These are phyloP conservation scores for Naganishia vaughanmartiniae DNA, from an alignment of 768 basidiomycete species.

Conservation along the genomic window DNA sequence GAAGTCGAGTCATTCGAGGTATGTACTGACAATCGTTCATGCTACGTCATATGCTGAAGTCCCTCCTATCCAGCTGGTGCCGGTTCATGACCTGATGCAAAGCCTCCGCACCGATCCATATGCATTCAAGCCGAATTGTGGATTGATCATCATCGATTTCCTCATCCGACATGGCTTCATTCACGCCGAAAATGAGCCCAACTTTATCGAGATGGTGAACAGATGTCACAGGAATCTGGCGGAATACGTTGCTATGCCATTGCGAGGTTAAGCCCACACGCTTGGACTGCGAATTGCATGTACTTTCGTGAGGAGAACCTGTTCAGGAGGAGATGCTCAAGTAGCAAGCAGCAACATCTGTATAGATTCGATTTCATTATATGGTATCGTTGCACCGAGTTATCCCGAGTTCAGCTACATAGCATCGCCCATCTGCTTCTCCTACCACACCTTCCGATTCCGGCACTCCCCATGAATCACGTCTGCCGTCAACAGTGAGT, in stretches of 20 bases:
- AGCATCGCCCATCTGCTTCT: not conserved
- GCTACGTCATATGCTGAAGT: not conserved
- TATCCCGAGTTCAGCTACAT: not conserved
- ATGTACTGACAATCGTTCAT: slow-evolving; percentile 33
- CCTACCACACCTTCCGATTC: no score
- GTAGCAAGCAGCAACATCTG: no score
- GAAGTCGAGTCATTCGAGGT: slow-evolving; percentile 95
- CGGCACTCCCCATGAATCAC: no score
- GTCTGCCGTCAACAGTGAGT: no score
- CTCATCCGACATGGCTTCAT: slow-evolving; percentile 80
- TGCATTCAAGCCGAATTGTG: slow-evolving; percentile 91
- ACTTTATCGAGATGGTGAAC: slow-evolving; percentile 67
- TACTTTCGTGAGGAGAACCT: not conserved
- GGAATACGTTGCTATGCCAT: slow-evolving; percentile 34
- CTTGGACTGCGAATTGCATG: not conserved
- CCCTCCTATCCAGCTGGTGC: slow-evolving; percentile 59
- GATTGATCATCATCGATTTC: slow-evolving; percentile 80
- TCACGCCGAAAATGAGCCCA: slow-evolving; percentile 81
- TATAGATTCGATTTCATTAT: not conserved
- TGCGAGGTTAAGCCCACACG: not conserved
- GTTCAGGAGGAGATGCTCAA: no score
- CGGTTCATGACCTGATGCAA: slow-evolving; percentile 62
- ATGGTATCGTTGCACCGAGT: not conserved
- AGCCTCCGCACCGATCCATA: slow-evolving; percentile 62
- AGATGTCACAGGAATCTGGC: slow-evolving; percentile 40